Percentiles rank a stretch among this genome's conserved stretches.
Conservation (phyloP, 805 yeast species). For the Saccharomyces eubayanus region DNA sequence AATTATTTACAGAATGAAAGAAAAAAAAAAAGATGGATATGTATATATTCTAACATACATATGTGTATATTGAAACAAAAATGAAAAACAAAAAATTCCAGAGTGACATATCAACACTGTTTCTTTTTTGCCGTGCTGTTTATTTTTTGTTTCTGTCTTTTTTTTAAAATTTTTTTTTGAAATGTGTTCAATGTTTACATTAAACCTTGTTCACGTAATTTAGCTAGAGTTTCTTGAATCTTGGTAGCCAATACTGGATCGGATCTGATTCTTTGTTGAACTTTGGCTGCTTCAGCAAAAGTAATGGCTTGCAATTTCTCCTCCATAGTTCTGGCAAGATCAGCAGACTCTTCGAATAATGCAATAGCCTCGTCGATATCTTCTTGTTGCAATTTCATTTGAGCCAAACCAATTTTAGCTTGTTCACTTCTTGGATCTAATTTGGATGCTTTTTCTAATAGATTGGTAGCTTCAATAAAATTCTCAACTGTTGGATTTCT, state of each 20-base stretch:
- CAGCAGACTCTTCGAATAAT: constrained; percentile 75
- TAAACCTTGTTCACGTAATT: constrained; percentile 28
- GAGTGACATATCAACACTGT: neutral
- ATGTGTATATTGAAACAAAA: neutral
- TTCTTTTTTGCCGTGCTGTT: neutral
- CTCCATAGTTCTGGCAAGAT: constrained; percentile 71
- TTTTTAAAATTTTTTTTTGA: neutral
- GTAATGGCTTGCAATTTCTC: constrained; percentile 88
- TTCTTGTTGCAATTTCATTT: constrained; percentile 76
- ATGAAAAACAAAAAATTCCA: neutral
- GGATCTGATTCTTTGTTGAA: constrained; percentile 69
- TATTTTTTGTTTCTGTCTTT: neutral
- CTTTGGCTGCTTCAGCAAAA: constrained; percentile 85
- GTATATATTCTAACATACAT: neutral
- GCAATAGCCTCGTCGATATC: constrained; percentile 72
- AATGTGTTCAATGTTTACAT: constrained; percentile 4
- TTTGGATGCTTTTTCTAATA: constrained; percentile 67
- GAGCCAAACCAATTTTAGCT: constrained; percentile 87
- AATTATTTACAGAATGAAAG: neutral
- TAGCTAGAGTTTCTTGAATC: constrained; percentile 51
- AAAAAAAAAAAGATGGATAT: neutral
- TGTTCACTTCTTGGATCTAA: constrained; percentile 84
- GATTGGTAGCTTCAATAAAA: constrained; percentile 50
- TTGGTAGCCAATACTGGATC: constrained; percentile 59
- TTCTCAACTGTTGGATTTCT: constrained; percentile 40